Evolutionary conservation across 1,284 basidiomycete species (phyloP).

Genomic region (Boletus smithii): DNA sequence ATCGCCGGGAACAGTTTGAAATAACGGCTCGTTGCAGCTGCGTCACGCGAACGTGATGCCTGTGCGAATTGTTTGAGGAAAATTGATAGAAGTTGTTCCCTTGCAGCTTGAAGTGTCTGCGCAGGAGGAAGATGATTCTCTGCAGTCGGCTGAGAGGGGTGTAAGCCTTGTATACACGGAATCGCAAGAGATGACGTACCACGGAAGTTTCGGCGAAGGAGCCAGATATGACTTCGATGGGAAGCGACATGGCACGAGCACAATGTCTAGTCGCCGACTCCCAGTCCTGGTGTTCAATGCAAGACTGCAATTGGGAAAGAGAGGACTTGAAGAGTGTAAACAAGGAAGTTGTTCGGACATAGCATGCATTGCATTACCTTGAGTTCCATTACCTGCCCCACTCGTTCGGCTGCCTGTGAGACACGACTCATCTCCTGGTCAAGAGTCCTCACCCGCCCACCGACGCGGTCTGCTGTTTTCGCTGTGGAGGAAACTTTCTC

Average conservation of each 20-base stretch:
- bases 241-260: slow-evolving; percentile 83
- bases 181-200: slow-evolving; percentile 43
- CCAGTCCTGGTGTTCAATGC: slow-evolving; percentile 90
- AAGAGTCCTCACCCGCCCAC: slow-evolving; percentile 80
- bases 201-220: slow-evolving; percentile 86
- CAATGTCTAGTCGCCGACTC: slow-evolving; percentile 91
- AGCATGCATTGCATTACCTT: slow-evolving; percentile 52
- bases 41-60: slow-evolving; percentile 77
- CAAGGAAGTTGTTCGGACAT: neutral
- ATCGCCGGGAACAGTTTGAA: slow-evolving; percentile 97
- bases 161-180: slow-evolving; percentile 3
- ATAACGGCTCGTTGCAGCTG: slow-evolving; percentile 86
- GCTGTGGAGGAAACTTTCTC: slow-evolving; percentile 66
- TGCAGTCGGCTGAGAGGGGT: slow-evolving; percentile 71
- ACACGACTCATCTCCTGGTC: slow-evolving; percentile 91
- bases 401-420: slow-evolving; percentile 79
- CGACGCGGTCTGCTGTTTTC: slow-evolving; percentile 84
- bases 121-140: slow-evolving; percentile 83
- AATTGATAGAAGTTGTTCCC: slow-evolving; percentile 72
- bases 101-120: slow-evolving; percentile 75
- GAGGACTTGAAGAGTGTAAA: slow-evolving; percentile 58
- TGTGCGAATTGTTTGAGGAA: slow-evolving; percentile 79
- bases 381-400: slow-evolving; percentile 84
- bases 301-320: slow-evolving; percentile 66
- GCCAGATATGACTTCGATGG: slow-evolving; percentile 74